Evolutionary conservation across 2,329 filamentous ascomycete species (phyloP), one percentile per base, ranked within the genome.

Genomic region (Xylaria sp.): DNA sequence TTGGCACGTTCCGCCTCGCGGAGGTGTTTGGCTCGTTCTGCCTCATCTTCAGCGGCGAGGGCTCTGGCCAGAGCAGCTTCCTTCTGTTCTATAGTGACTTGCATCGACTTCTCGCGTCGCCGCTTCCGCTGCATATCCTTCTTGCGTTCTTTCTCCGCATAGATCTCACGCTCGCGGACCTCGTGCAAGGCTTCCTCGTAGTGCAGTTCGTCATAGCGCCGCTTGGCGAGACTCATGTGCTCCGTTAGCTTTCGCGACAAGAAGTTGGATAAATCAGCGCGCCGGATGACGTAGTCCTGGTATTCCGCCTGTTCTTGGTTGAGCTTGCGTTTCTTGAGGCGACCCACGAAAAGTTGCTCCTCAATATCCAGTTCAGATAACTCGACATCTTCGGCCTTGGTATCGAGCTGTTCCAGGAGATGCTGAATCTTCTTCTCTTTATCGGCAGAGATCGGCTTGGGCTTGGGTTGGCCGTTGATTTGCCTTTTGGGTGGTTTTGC

Each of bases 91-190:
- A 97, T 92, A 7, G 94, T 95, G 69, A 97, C 92, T 3, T 94
- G 94, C 86, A 98, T 94, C 4, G 95, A 97, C 84, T 98, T 98
- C 80, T 98, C 95, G 20, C 96, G 92, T 52, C 96, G 91, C 69
- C 96, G 90, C 84, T 98, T 99, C 72, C 96, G 92, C 80, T 99
- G 96, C 94, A 99, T 98, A 78, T 99, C 96, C 84, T 99, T 99
- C 85, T 99, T 99, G 73, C 96, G 93, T 82, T 99, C 96, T 83
- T 99, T 99, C 81, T 99, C 96, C 70, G 95, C 94, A 69, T 92
- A 92, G 8, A 98, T 86, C 80, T 98, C 95, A 73, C 94, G 93
- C 70, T 94, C 92, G 73, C 96, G 92, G 1, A 98, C 95, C 75
- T 97, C 92, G 63, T 92, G 89, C 69, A 95, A 88, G 1, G 96